phyloP scores from a whole-genome alignment of 1,284 basidiomycete genomes.

The Veloporphyrellus conicus region DNA sequence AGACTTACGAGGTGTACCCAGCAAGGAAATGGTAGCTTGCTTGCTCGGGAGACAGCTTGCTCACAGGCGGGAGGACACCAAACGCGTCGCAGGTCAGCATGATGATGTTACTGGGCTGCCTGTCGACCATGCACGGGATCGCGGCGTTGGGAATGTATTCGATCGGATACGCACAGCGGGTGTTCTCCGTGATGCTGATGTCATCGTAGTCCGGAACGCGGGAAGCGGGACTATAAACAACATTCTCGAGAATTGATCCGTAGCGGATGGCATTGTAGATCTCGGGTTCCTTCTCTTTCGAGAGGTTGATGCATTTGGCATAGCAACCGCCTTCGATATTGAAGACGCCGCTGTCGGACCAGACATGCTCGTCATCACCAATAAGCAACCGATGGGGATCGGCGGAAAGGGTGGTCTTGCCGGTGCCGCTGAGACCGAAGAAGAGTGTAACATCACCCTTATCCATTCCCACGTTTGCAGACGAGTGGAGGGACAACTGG shows the following conservation, averaged over 20 bases:
- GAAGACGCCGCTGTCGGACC: slow-evolving; percentile 97
- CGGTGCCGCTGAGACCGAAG: slow-evolving; percentile 98
- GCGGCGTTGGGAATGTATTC: slow-evolving; percentile 95
- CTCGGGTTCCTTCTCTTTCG: slow-evolving; percentile 95
- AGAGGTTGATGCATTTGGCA: slow-evolving; percentile 97
- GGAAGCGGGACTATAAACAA: slow-evolving; percentile 89
- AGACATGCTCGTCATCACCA: slow-evolving; percentile 97
- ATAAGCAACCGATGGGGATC: slow-evolving; percentile 89
- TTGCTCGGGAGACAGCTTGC: slow-evolving; percentile 89
- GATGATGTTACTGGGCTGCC: slow-evolving; percentile 92
- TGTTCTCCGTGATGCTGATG: slow-evolving; percentile 96
- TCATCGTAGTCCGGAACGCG: slow-evolving; percentile 96
- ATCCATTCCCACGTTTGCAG: slow-evolving; percentile 91
- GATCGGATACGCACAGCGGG: slow-evolving; percentile 96
- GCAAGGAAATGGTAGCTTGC: slow-evolving; percentile 97
- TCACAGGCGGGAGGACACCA: slow-evolving; percentile 95
- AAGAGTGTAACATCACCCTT: slow-evolving; percentile 94
- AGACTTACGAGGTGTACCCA: slow-evolving; percentile 85
- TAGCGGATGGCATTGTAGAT: slow-evolving; percentile 95
- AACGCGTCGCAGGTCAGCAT: slow-evolving; percentile 99
- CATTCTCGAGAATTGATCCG: slow-evolving; percentile 97
- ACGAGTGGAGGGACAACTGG: slow-evolving; percentile 98
- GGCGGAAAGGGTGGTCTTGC: slow-evolving; percentile 96
- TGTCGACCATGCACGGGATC: slow-evolving; percentile 83
- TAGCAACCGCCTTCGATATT: slow-evolving; percentile 99